Conservation (phyloP, 1,139 yeast species). For the Ogataea hybrid region DNA sequence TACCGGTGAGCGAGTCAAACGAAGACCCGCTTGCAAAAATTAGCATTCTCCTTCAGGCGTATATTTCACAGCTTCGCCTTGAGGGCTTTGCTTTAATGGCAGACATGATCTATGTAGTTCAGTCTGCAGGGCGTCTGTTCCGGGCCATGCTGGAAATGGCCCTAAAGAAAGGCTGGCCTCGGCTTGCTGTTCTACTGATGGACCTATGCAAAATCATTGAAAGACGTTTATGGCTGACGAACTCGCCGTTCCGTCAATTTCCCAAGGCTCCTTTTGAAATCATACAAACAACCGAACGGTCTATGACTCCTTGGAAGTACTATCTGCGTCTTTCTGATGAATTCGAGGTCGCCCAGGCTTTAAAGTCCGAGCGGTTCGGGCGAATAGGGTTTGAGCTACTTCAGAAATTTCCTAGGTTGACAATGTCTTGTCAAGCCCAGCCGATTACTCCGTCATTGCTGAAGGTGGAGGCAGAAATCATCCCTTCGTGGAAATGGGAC, state of each 20-base stretch:
- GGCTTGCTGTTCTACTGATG: conserved; percentile 54
- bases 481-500: conserved; percentile 82
- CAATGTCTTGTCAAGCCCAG: conserved; percentile 58
- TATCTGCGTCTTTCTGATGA: conserved; percentile 66
- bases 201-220: conserved; percentile 80
- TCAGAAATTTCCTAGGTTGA: conserved; percentile 68
- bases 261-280: conserved; percentile 64
- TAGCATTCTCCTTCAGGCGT: conserved; percentile 78
- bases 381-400: conserved; percentile 59
- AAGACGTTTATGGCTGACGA: conserved; percentile 77
- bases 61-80: conserved; percentile 68
- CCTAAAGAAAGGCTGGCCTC: conserved; percentile 69
- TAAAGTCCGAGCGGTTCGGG: conserved; percentile 70
- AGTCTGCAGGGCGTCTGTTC: conserved; percentile 86
- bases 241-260: conserved; percentile 86
- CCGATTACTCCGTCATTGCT: conserved; percentile 74
- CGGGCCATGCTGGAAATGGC: conserved; percentile 85
- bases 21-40: conserved; percentile 78
- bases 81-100: conserved; percentile 92
- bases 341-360: conserved; percentile 78
- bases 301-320: conserved; percentile 79
- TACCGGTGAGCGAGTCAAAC: conserved; percentile 74
- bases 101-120: conserved; percentile 92
- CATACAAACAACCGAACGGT: conserved; percentile 71
- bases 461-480: conserved; percentile 61